Conservation (phyloP, 768 basidiomycete species). For the Dioszegia aurantiaca region DNA sequence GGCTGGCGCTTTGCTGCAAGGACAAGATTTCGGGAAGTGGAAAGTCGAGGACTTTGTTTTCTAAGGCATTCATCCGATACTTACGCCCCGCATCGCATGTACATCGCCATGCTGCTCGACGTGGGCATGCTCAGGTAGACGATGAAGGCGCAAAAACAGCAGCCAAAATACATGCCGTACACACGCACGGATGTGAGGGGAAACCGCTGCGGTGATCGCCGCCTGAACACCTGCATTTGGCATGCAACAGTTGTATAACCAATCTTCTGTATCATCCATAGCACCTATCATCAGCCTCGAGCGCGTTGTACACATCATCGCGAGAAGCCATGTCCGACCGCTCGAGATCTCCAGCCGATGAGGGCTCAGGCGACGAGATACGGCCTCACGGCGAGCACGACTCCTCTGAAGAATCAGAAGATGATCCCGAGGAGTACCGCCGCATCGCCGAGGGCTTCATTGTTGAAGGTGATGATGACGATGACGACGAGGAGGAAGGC, state of each 20-base stretch:
- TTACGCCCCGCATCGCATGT: background rate
- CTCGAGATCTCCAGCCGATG: slow-evolving; percentile 36
- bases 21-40: slow-evolving; percentile 34
- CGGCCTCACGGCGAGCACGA: slow-evolving; percentile 48
- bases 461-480: slow-evolving; percentile 82
- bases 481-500: slow-evolving; percentile 68
- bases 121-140: too few species aligned
- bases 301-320: too few species aligned
- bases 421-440: slow-evolving; percentile 82
- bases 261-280: too few species aligned
- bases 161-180: too few species aligned
- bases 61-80: background rate
- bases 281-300: too few species aligned
- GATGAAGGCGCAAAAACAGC: too few species aligned
- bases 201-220: too few species aligned
- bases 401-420: slow-evolving; percentile 61
- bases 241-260: too few species aligned
- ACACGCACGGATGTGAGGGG: too few species aligned
- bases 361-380: slow-evolving; percentile 49
- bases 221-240: too few species aligned
- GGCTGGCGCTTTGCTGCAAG: slow-evolving; percentile 12
- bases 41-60: slow-evolving; percentile 36
- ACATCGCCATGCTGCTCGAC: background rate
- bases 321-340: slow-evolving; percentile 41
- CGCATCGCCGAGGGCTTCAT: slow-evolving; percentile 85